Evolutionary conservation across 1,139 yeast genomes (phyloP).

Genomic region (Saccharomyces hybrid): DNA sequence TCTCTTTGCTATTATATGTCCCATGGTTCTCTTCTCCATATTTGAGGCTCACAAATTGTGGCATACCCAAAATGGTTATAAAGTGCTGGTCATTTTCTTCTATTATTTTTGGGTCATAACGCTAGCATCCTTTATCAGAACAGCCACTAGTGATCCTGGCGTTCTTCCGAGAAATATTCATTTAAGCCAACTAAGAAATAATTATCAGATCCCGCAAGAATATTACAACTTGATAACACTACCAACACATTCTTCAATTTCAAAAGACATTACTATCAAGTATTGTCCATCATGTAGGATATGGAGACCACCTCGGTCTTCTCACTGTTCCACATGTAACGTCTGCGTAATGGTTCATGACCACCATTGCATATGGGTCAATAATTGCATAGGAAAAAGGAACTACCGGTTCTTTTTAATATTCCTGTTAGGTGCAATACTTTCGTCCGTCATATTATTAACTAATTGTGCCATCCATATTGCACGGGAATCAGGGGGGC

Average conservation of each 20-base stretch:
- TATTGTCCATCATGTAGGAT: conserved; percentile 56
- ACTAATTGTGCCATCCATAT: conserved; percentile 24
- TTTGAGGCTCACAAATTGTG: conserved; percentile 34
- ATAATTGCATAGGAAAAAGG: conserved; percentile 68
- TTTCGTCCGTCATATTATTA: conserved; percentile 19
- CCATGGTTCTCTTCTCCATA: conserved; percentile 45
- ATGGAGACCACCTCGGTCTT: conserved; percentile 63
- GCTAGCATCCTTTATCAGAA: conserved; percentile 40
- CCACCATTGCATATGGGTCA: conserved; percentile 78
- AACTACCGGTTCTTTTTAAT: conserved; percentile 54
- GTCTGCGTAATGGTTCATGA: conserved; percentile 56
- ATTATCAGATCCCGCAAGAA: conserved; percentile 48
- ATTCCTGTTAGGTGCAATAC: conserved; percentile 35
- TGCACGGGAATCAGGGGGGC: conserved; percentile 27
- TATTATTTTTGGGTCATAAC: conserved; percentile 50
- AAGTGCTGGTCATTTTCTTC: conserved; percentile 51
- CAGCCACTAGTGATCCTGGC: conserved; percentile 66
- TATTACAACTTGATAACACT: conserved; percentile 51
- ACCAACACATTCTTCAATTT: conserved; percentile 46
- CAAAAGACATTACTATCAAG: conserved; percentile 39
- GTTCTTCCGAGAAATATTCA: conserved; percentile 63
- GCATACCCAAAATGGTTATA: conserved; percentile 38
- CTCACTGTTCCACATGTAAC: conserved; percentile 65
- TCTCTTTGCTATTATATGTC: conserved; percentile 35
- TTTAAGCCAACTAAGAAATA: conserved; percentile 36